phyloP scores from a whole-genome alignment of 495 filamentous ascomycete genomes.

The Oidiodendron maius region DNA sequence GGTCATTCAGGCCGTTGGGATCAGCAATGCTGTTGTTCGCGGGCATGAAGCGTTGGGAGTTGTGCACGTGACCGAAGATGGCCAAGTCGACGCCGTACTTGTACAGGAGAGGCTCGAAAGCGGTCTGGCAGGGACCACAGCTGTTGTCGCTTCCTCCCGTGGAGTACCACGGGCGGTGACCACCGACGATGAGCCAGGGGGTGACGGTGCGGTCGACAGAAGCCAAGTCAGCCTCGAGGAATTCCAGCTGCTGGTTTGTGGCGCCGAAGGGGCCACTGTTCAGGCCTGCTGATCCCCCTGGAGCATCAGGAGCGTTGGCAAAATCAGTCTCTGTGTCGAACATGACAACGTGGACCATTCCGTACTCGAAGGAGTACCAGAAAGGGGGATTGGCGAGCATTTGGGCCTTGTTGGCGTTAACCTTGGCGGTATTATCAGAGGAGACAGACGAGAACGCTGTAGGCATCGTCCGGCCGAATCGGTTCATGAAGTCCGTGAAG shows the following conservation, averaged over 20 bases:
- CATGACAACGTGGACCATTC: conserved; percentile 45
- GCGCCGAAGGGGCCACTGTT: conserved; percentile 44
- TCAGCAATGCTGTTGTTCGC: conserved; percentile 35
- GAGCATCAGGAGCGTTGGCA: conserved; percentile 27
- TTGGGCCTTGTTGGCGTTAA: conserved; percentile 40
- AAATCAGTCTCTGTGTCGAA: conserved; percentile 52
- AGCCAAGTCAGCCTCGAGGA: conserved; percentile 42
- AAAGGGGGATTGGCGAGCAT: conserved; percentile 50
- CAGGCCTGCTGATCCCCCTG: conserved; percentile 37
- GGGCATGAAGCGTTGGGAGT: conserved; percentile 40
- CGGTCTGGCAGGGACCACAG: conserved; percentile 47
- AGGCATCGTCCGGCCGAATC: conserved; percentile 43
- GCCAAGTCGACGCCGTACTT: conserved; percentile 56
- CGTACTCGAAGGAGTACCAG: conserved; percentile 55
- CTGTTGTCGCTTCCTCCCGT: conserved; percentile 28
- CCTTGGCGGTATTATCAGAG: conserved; percentile 35
- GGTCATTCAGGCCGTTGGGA: conserved; percentile 37
- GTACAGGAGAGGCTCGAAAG: conserved; percentile 53
- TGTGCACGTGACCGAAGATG: conserved; percentile 58
- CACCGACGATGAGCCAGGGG: conserved; percentile 50
- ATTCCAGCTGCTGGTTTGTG: conserved; percentile 37
- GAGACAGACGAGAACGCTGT: conserved; percentile 32
- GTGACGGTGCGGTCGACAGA: conserved; percentile 44
- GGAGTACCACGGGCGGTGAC: conserved; percentile 57
- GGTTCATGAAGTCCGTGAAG: conserved; percentile 48